These are phyloP conservation scores for Trifolium fragiferum DNA, from an alignment of 306 rosid genomes.

Conservation along the genomic window DNA sequence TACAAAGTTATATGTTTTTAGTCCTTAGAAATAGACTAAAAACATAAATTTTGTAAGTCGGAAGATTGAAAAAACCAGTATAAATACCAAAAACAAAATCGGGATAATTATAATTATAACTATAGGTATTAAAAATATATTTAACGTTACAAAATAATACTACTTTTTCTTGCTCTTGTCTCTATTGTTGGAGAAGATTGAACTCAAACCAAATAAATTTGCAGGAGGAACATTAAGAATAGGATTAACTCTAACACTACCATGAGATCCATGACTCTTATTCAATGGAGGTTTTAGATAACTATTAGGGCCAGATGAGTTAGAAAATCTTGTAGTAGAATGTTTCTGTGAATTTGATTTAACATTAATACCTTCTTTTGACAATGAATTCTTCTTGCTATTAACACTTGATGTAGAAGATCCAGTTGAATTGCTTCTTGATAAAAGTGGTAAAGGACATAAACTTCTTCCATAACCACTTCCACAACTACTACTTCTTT, in stretches of 20 bases:
- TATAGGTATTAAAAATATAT: not conserved
- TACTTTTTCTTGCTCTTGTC: constrained; percentile 76
- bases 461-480: constrained; percentile 73
- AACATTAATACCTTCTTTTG: constrained; percentile 53
- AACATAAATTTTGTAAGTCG: too few species aligned
- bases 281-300: constrained; percentile 78
- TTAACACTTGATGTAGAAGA: constrained; percentile 53
- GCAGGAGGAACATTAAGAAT: constrained; percentile 72
- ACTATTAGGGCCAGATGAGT: constrained; percentile 34
- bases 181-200: constrained; percentile 73
- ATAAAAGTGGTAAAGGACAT: constrained; percentile 80
- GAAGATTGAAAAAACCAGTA: too few species aligned
- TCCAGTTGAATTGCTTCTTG: constrained; percentile 89
- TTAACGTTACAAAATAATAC: too few species aligned
- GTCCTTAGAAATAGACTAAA: too few species aligned
- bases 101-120: not conserved
- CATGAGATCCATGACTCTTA: constrained; percentile 62
- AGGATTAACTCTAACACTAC: constrained; percentile 60
- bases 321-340: constrained; percentile 37
- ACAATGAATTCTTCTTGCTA: constrained; percentile 43
- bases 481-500: constrained; percentile 86
- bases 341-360: constrained; percentile 56
- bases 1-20: too few species aligned
- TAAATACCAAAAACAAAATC: too few species aligned
- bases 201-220: constrained; percentile 72